Base-by-base conservation (phyloP, 2,329 filamentous ascomycete species). In the Blastomyces gilchristii region DNA sequence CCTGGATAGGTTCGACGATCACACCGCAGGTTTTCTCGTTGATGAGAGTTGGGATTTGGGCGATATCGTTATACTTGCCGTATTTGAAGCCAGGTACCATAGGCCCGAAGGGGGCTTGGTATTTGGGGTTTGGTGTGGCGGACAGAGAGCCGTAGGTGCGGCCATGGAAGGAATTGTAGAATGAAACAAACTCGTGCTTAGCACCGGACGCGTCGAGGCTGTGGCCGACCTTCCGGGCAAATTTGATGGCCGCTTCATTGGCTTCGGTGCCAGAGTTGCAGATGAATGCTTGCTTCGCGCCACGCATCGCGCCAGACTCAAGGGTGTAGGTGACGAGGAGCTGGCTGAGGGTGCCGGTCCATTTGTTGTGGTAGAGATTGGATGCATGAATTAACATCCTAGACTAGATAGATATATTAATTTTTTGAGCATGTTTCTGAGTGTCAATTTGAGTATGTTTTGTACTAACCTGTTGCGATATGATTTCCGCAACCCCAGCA, bases 111-210 rank as follows among this genome's bases (percentile, higher is more conserved):
- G 94, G 94, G 69, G 87, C 85, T 78, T 99, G 94, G 78, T 99
- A 99, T 76, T 99, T 99, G 22, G 91, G 90, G 78, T 97, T 99
- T 58, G 92, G 94, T 5, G 94, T 99, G 12, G 94, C 94, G n/a
- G 90, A 96, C 54, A 99, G 79, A 63, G 88, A 87, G 60, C 94
- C 94, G 90, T 97, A 96, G 18, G 94, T 97, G 64, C 94, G 88
- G 69, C 94, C 94, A 76, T 99, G 94, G 82, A 99, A 99, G 49
- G 90, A 92, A 70, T 88, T 87, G 70, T 90, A 80, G 81, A 97
- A 99, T 18, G 91, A 96, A 60, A 97, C 90, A 58, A 99, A 78
- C 71, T 97, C 91, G 69, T 85, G 76, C 79, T 97, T 96, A 25
- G 76, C 77, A 58, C 89, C 87, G 0, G 85, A 85, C 0, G 88